These are phyloP conservation scores for Dimocarpus longan DNA, from an alignment of 345 rosid species.

Conservation along the genomic window DNA sequence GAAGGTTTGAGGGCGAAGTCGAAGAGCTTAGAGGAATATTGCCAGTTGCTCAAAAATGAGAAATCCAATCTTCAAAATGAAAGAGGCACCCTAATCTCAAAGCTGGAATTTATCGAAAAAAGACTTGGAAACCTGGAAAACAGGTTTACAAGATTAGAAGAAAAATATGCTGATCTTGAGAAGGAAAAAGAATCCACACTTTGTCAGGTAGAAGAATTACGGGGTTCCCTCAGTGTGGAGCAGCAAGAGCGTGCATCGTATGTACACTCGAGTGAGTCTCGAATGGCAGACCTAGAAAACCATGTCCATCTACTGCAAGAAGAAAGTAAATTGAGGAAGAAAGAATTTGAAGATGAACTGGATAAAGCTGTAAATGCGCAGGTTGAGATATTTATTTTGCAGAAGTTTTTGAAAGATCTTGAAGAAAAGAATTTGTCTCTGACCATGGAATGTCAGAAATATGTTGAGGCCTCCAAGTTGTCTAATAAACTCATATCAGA, in stretches of 20 bases:
- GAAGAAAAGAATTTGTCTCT: constrained; percentile 71
- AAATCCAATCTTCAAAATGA: constrained; percentile 59
- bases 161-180: constrained; percentile 61
- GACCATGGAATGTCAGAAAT: constrained; percentile 72
- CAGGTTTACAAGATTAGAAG: constrained; percentile 66
- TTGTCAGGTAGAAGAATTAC: constrained; percentile 65
- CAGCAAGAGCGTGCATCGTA: constrained; percentile 58
- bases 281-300: constrained; percentile 68
- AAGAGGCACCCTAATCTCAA: constrained; percentile 56
- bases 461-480: constrained; percentile 65
- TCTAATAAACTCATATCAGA: constrained; percentile 71
- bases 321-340: constrained; percentile 64
- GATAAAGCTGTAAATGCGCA: constrained; percentile 82
- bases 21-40: constrained; percentile 74
- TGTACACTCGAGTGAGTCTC: constrained; percentile 60
- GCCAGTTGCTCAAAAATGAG: constrained; percentile 66
- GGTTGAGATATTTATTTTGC: constrained; percentile 76
- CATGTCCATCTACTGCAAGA: constrained; percentile 66
- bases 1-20: constrained; percentile 68
- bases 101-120: constrained; percentile 58
- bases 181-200: constrained; percentile 62
- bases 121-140: constrained; percentile 68
- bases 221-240: constrained; percentile 56
- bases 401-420: constrained; percentile 69
- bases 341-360: constrained; percentile 87